phyloP scores from a whole-genome alignment of 106 monocot species.

The Dendrobium chrysotoxum region DNA sequence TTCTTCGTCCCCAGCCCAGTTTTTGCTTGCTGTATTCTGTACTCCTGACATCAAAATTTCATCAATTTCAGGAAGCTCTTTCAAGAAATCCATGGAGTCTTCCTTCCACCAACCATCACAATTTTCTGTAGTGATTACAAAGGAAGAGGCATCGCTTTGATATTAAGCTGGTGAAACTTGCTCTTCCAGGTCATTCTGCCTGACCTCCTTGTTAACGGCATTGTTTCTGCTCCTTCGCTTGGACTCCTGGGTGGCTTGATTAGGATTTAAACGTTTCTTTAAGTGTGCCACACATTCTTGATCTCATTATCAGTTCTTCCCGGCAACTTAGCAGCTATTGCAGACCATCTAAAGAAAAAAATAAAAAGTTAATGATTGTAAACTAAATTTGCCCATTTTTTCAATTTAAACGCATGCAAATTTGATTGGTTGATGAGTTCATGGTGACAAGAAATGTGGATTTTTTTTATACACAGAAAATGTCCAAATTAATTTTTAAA shows the following conservation, averaged over 20 bases:
- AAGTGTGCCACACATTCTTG: conserved; percentile 62
- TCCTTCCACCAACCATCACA: not conserved
- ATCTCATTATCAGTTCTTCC: conserved; percentile 63
- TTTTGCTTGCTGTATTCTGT: not conserved
- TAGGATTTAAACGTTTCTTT: conserved; percentile 29
- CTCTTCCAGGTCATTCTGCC: not conserved
- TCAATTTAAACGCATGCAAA: too few species aligned
- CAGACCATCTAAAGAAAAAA: conserved; percentile 32
- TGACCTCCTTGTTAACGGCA: not conserved
- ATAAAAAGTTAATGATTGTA: too few species aligned
- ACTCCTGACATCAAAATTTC: not conserved
- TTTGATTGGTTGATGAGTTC: too few species aligned
- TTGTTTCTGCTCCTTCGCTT: not conserved
- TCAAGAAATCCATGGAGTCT: not conserved
- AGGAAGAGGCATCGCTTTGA: not conserved
- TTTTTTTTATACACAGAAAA: too few species aligned
- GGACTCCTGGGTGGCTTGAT: not conserved
- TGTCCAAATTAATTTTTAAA: too few species aligned
- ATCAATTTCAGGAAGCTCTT: not conserved
- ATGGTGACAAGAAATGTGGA: too few species aligned
- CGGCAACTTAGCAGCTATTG: conserved; percentile 38
- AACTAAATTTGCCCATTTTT: too few species aligned
- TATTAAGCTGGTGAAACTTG: not conserved
- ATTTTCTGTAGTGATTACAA: not conserved
- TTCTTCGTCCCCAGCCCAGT: not conserved